phyloP scores from a whole-genome alignment of 805 yeast species.

The Ogataea paraovalis region DNA sequence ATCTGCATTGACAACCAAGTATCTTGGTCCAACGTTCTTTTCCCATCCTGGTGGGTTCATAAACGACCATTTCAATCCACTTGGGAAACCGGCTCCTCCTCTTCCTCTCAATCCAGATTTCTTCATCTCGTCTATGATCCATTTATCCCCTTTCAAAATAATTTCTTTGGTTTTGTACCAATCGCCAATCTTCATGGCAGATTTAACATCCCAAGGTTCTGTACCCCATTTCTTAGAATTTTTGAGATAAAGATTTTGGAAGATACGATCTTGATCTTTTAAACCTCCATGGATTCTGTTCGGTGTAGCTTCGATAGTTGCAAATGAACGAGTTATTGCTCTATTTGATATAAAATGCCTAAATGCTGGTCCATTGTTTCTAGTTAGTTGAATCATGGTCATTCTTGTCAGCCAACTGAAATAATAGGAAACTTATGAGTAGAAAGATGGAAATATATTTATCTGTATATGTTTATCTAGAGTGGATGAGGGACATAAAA shows the following conservation, averaged over 20 bases:
- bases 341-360: neutral
- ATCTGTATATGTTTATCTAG: no score
- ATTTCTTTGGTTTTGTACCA: constrained; percentile 91
- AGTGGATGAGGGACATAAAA: no score
- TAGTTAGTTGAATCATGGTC: neutral
- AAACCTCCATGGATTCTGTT: constrained; percentile 66
- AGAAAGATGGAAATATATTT: no score
- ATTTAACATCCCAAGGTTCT: constrained; percentile 51
- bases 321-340: constrained; percentile 20
- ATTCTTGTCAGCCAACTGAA: neutral
- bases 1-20: constrained; percentile 86
- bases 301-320: constrained; percentile 48
- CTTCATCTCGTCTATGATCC: constrained; percentile 88
- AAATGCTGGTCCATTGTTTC: constrained; percentile 55
- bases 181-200: constrained; percentile 78
- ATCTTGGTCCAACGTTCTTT: constrained; percentile 83
- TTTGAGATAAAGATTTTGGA: constrained; percentile 66
- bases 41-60: constrained; percentile 98
- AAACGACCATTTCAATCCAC: constrained; percentile 88
- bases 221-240: constrained; percentile 59
- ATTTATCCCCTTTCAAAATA: constrained; percentile 74
- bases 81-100: constrained; percentile 93
- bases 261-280: constrained; percentile 78
- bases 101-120: constrained; percentile 84
- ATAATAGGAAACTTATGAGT: no score